These are phyloP conservation scores for Colletotrichum sp. DNA, from an alignment of 2,329 filamentous ascomycete genomes.

Conservation along the genomic window DNA sequence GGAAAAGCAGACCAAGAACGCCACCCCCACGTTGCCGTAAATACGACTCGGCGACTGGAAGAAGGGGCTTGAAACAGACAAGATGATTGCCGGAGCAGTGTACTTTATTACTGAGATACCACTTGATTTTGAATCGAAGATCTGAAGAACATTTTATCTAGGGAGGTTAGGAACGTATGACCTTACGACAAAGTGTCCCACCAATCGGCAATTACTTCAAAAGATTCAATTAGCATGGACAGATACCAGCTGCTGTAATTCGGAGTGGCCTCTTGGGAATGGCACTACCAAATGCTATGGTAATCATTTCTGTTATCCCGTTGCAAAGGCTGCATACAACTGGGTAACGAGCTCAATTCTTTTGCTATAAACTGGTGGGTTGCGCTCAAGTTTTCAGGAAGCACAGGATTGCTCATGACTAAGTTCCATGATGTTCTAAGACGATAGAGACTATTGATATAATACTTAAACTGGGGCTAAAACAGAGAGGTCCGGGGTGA, in stretches of 20 bases:
- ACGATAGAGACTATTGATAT: neutral
- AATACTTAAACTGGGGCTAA: neutral
- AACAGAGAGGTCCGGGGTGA: neutral
- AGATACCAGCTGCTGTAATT: neutral
- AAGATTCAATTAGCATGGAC: neutral
- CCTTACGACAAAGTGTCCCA: neutral
- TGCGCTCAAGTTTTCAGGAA: neutral
- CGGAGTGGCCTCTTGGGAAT: neutral
- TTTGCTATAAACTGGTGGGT: neutral
- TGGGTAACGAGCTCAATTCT: neutral
- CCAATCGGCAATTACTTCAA: neutral
- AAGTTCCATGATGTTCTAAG: neutral
- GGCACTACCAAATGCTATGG: neutral
- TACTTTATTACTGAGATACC: neutral
- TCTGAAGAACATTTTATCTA: neutral
- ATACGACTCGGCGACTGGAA: no score
- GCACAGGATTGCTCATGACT: neutral
- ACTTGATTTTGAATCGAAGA: neutral
- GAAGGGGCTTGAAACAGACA: no score
- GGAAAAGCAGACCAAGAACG: conserved; percentile 5
- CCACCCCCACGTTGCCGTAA: neutral
- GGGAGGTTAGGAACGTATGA: neutral
- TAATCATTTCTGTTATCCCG: neutral
- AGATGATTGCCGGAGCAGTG: neutral
- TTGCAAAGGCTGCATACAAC: neutral